Base-by-base conservation (phyloP, 768 basidiomycete genomes). In the Pleurotus platypus region DNA sequence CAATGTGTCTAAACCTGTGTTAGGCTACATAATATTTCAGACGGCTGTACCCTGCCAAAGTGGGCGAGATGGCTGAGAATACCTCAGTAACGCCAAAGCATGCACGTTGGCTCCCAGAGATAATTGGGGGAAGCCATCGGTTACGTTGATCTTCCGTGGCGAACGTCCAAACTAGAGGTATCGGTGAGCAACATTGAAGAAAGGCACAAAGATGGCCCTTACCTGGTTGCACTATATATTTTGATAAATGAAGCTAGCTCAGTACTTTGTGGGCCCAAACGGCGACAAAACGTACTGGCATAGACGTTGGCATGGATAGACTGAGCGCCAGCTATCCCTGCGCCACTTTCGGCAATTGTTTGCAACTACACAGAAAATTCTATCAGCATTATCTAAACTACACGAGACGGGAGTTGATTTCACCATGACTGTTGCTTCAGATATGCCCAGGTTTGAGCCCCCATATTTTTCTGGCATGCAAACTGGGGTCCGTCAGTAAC, bases 361-460 rank as follows among this genome's bases (percentile, higher is more conserved):
- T 63, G 62, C 62, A 54, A 42, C 51, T 54, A 8, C 16, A 24
- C 13, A 18, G 35, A 37, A 16, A 54, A 3, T 24, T n/a, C 12
- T 12, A 24, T 54, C 51, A 54, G 35, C 8, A 4, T 35, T 35
- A 35, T 35, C 30, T 3, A 35, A 35, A 24, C 16, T 2, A 20
- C 13, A 3, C 37, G 13, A 45, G 30, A 35, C 8, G 30, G 3
- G 8, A 4, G 8, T 35, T 35, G 13, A 2, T 22, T 12, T 7
- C 27, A 63, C 59, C 62, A 63, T 63, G 12, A 63, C 46, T 9
- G 62, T 63, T 26, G 62, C 62, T 27, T 63, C 62, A 0, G 62
- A 63, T 4, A 63, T 61, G 6, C 62, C 62, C 16, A 63, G 30
- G 3, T 60, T 60, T 8, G 57, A 40, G 16, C 62, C 62, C 6